Evolutionary conservation across 805 yeast species (phyloP).

Genomic region (Candida nitratophila): DNA sequence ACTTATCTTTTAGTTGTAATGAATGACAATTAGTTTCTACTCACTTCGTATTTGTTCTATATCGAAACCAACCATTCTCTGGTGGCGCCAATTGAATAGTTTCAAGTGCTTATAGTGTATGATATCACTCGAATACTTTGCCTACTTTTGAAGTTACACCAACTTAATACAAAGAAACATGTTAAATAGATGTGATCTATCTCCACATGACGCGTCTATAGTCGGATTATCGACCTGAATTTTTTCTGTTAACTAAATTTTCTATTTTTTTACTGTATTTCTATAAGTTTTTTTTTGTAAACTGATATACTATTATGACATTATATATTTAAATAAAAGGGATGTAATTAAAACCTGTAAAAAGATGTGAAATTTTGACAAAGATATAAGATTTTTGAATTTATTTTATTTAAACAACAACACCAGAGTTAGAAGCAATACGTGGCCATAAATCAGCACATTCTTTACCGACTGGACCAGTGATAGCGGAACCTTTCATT

Average conservation of each 20-base stretch:
- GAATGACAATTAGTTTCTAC: neutral
- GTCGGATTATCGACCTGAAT: no score
- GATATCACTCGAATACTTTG: no score
- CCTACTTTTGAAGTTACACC: no score
- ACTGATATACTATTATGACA: conserved; percentile 15
- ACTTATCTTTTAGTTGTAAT: no score
- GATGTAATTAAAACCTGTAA: conserved; percentile 12
- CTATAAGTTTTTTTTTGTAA: conserved; percentile 1
- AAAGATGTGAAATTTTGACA: conserved; percentile 6
- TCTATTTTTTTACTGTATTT: neutral
- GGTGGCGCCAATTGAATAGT: neutral
- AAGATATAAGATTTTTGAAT: conserved; percentile 2
- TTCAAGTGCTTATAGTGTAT: no score
- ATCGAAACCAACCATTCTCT: neutral
- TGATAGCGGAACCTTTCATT: conserved; percentile 99
- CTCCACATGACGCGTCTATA: no score
- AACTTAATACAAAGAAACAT: no score
- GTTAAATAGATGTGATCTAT: no score
- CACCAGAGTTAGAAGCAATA: conserved; percentile 99
- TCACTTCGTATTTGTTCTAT: neutral
- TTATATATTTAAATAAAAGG: conserved; percentile 17
- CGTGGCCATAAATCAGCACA: conserved; percentile 99
- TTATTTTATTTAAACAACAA: conserved; percentile 73
- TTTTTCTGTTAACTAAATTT: no score
- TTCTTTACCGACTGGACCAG: conserved; percentile 99